These are phyloP conservation scores for Selaginella tamariscina DNA, from an alignment of 75 land plant species.

Conservation along the genomic window DNA sequence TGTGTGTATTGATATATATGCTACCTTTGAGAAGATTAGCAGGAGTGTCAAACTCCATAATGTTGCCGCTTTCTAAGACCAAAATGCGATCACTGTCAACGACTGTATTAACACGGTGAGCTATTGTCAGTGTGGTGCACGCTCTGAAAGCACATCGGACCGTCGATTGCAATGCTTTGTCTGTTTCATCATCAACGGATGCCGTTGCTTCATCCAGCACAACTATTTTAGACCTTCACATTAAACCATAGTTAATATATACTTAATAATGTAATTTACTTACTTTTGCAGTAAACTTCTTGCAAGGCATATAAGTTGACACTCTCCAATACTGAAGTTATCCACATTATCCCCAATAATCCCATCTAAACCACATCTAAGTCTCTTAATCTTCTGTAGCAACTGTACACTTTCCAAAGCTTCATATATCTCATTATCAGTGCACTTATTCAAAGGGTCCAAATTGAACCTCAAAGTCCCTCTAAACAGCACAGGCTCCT, in stretches of 20 bases:
- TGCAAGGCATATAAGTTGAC: constrained; percentile 27
- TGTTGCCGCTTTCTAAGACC: constrained; percentile 21
- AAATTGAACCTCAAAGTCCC: constrained; percentile 27
- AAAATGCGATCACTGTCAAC: constrained; percentile 25
- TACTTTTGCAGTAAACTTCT: constrained; percentile 21
- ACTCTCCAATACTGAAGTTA: constrained; percentile 30
- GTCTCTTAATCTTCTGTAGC: constrained; percentile 15
- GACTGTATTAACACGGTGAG: constrained; percentile 24
- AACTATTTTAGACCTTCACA: constrained; percentile 21
- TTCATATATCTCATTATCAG: constrained; percentile 24
- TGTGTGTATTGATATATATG: no score
- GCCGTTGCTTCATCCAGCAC: constrained; percentile 36
- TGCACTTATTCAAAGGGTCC: constrained; percentile 23
- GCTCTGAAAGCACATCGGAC: constrained; percentile 16
- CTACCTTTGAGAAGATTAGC: constrained; percentile 21
- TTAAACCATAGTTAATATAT: no score
- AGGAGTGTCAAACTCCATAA: constrained; percentile 24
- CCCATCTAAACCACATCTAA: constrained; percentile 20
- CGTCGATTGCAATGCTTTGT: constrained; percentile 19
- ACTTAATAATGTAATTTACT: not conserved
- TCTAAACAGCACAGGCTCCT: constrained; percentile 32
- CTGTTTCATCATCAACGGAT: constrained; percentile 26
- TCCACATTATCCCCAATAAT: constrained; percentile 25
- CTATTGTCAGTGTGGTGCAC: constrained; percentile 25
- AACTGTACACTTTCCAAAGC: constrained; percentile 22